These are phyloP conservation scores for Yarrowia porcina DNA, from an alignment of 805 yeast genomes.

Conservation along the genomic window DNA sequence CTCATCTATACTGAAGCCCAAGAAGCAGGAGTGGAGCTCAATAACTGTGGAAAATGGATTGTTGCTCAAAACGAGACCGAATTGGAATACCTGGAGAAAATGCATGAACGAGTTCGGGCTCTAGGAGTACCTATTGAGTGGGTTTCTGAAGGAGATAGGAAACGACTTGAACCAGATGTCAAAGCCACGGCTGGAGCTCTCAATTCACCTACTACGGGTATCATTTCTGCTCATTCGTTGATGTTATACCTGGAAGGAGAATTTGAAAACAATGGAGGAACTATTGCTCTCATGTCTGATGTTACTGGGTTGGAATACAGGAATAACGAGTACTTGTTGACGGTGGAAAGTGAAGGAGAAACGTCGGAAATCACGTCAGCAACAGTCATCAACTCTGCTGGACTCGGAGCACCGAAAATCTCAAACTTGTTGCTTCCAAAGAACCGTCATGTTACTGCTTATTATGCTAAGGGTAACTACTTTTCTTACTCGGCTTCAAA, in stretches of 20 bases:
- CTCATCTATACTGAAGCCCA: slow-evolving; percentile 47
- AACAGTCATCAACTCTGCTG: slow-evolving; percentile 72
- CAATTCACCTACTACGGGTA: slow-evolving; percentile 80
- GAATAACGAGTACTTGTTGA: slow-evolving; percentile 28
- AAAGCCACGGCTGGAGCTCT: slow-evolving; percentile 59
- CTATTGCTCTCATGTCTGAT: slow-evolving; percentile 58
- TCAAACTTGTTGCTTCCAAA: slow-evolving; percentile 67
- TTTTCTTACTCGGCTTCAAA: slow-evolving; percentile 52
- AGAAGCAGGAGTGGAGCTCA: slow-evolving; percentile 53
- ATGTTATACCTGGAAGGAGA: slow-evolving; percentile 56
- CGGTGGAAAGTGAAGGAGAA: slow-evolving; percentile 31
- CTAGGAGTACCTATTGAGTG: slow-evolving; percentile 61
- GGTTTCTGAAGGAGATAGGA: slow-evolving; percentile 47
- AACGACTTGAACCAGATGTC: slow-evolving; percentile 60
- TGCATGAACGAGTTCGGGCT: slow-evolving; percentile 49
- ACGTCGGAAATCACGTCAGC: slow-evolving; percentile 42
- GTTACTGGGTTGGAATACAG: slow-evolving; percentile 44
- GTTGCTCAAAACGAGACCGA: slow-evolving; percentile 76
- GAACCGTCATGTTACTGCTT: slow-evolving; percentile 54
- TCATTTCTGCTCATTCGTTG: slow-evolving; percentile 74
- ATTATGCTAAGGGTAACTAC: slow-evolving; percentile 84
- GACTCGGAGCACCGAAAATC: slow-evolving; percentile 68
- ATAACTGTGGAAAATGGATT: slow-evolving; percentile 72
- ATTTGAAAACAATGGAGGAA: slow-evolving; percentile 60
- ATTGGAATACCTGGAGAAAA: slow-evolving; percentile 52